A percentile compares a stretch with the other conserved stretches of the same genome.
phyloP scores from a whole-genome alignment of 2,329 filamentous ascomycete species.

The Nigrospora osmanthi region DNA sequence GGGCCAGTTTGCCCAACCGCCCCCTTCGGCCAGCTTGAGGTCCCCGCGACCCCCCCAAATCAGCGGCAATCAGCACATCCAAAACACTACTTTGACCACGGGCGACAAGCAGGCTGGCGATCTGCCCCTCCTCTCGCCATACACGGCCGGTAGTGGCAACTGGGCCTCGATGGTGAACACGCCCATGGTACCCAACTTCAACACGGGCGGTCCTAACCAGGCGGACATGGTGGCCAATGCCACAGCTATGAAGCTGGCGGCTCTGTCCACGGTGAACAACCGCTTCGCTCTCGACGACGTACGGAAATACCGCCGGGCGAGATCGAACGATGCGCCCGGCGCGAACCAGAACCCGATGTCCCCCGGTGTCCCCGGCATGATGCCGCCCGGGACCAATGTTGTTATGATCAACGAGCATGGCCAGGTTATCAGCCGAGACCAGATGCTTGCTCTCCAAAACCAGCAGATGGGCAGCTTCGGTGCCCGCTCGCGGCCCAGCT shows the following conservation, averaged over 20 bases:
- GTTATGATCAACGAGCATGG: conserved; percentile 95
- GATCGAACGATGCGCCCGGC: conserved; percentile 75
- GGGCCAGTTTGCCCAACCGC: conserved; percentile 89
- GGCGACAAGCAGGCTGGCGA: conserved; percentile 62
- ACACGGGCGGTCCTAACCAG: conserved; percentile 57
- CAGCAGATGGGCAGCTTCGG: conserved; percentile 53
- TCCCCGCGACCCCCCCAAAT: conserved; percentile 69
- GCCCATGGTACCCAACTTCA: conserved; percentile 86
- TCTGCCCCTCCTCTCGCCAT: conserved; percentile 80
- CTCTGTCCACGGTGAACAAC: conserved; percentile 95
- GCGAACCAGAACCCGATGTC: conserved; percentile 55
- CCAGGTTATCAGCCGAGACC: conserved; percentile 77
- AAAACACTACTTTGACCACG: conserved; percentile 74
- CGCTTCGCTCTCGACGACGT: conserved; percentile 95
- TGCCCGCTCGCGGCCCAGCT: conserved; percentile 77
- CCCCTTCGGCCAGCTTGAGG: conserved; percentile 66
- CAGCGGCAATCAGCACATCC: conserved; percentile 61
- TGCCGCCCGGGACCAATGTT: conserved; percentile 65
- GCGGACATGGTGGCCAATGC: conserved; percentile 98
- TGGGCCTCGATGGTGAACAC: conserved; percentile 99
- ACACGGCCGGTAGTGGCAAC: conserved; percentile 72
- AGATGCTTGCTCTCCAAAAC: conserved; percentile 73
- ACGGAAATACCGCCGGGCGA: conserved; percentile 86
- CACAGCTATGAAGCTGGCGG: conserved; percentile 97
- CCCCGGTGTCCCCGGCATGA: conserved; percentile 54